Evolutionary conservation across 2,329 filamentous ascomycete species (phyloP).

Genomic region (Teratosphaeria viscida): DNA sequence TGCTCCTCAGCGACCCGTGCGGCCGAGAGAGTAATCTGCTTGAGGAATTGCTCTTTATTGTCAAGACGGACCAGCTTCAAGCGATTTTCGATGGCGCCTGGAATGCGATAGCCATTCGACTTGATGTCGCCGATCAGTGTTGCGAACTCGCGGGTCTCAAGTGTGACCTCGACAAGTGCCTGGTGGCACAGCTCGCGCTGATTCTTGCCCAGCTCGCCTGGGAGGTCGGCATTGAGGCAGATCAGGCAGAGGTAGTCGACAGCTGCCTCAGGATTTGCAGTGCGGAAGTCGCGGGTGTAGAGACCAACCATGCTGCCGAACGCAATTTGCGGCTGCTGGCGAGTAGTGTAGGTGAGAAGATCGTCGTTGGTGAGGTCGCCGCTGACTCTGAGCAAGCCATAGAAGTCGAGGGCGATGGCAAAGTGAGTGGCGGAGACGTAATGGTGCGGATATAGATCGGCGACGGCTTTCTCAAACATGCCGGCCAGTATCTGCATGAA

Average conservation of each 20-base stretch:
- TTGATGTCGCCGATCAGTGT: constrained; percentile 85
- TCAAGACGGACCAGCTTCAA: constrained; percentile 69
- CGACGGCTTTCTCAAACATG: constrained; percentile 87
- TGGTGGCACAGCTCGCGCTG: constrained; percentile 82
- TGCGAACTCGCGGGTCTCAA: constrained; percentile 96
- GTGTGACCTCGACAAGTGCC: constrained; percentile 80
- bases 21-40: constrained; percentile 84
- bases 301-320: constrained; percentile 89
- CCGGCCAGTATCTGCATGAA: constrained; percentile 83
- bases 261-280: constrained; percentile 76
- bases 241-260: constrained; percentile 89
- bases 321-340: constrained; percentile 71
- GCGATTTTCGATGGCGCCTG: constrained; percentile 78
- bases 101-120: constrained; percentile 72
- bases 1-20: constrained; percentile 90
- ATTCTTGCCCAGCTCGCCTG: constrained; percentile 60
- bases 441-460: constrained; percentile 82
- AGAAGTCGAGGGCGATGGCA: constrained; percentile 77
- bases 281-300: constrained; percentile 92
- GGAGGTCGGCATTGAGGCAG: constrained; percentile 79
- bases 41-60: constrained; percentile 74
- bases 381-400: constrained; percentile 77
- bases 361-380: constrained; percentile 68
- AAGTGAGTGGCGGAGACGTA: constrained; percentile 94
- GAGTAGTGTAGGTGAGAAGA: constrained; percentile 54